phyloP scores from a whole-genome alignment of 2,329 filamentous ascomycete species.

The Penicillium sp. region DNA sequence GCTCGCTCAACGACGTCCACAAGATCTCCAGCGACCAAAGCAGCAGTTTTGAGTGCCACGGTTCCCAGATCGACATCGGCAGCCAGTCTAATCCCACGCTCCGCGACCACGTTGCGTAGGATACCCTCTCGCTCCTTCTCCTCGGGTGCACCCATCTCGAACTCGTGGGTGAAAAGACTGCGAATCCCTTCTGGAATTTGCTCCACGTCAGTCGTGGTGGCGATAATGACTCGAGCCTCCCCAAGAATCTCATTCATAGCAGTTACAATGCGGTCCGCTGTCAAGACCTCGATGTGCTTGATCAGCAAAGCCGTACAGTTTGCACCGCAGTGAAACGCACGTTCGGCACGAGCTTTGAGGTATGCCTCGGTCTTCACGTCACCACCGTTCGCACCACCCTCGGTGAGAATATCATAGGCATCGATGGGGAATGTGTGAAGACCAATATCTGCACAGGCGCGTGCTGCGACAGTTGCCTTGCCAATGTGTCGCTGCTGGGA shows the following conservation, averaged over 20 bases:
- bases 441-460: slow-evolving; percentile 80
- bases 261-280: slow-evolving; percentile 80
- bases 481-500: slow-evolving; percentile 92
- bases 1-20: slow-evolving; percentile 92
- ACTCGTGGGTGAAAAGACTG: slow-evolving; percentile 87
- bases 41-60: slow-evolving; percentile 90
- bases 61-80: slow-evolving; percentile 76
- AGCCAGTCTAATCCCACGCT: slow-evolving; percentile 69
- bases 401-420: slow-evolving; percentile 89
- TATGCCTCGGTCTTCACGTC: slow-evolving; percentile 94
- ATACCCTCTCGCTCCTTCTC: slow-evolving; percentile 89
- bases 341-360: slow-evolving; percentile 76
- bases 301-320: slow-evolving; percentile 80
- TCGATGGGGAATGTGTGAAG: slow-evolving; percentile 85
- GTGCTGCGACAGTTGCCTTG: slow-evolving; percentile 70
- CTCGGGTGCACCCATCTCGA: slow-evolving; percentile 88
- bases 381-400: slow-evolving; percentile 75
- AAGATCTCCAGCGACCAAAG: slow-evolving; percentile 86
- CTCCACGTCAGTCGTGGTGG: slow-evolving; percentile 91
- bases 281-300: slow-evolving; percentile 82
- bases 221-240: slow-evolving; percentile 76
- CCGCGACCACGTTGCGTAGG: slow-evolving; percentile 68
- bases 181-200: slow-evolving; percentile 87
- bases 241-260: slow-evolving; percentile 77
- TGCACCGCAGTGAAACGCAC: slow-evolving; percentile 80